These are phyloP conservation scores for Sphagnum contortum DNA, from an alignment of 225 moss, liverwort and hornwort genomes.

Conservation along the genomic window DNA sequence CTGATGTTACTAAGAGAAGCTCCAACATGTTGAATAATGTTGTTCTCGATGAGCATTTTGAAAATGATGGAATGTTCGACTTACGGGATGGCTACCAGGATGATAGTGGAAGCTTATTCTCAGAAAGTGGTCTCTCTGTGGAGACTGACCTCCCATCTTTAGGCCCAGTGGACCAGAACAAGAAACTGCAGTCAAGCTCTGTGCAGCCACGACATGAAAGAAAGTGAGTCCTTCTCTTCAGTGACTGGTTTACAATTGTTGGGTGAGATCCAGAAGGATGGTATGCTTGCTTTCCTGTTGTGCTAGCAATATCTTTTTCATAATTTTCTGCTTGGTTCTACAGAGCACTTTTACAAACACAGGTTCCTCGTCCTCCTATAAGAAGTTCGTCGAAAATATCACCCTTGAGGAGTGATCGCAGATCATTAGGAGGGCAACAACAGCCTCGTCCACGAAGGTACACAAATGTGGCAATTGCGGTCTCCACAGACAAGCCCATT, in stretches of 20 bases:
- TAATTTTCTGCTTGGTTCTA: not conserved
- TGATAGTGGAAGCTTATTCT: constrained; percentile 57
- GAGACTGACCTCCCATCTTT: constrained; percentile 38
- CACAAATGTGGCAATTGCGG: constrained; percentile 30
- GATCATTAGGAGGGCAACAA: constrained; percentile 28
- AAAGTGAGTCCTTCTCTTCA: constrained; percentile 16
- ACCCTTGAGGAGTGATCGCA: constrained; percentile 25
- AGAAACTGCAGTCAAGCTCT: constrained; percentile 25
- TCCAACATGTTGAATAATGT: constrained; percentile 52
- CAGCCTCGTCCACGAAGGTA: constrained; percentile 37
- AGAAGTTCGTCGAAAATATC: constrained; percentile 21
- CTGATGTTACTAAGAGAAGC: constrained; percentile 18
- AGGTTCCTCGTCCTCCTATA: constrained; percentile 45
- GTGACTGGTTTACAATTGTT: not conserved
- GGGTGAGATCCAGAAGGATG: too few species aligned
- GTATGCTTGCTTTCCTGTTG: too few species aligned
- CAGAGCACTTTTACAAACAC: constrained; percentile 46
- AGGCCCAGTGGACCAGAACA: constrained; percentile 21
- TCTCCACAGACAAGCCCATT: constrained; percentile 24
- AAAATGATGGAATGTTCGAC: constrained; percentile 57
- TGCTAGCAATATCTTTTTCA: not conserved
- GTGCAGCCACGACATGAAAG: constrained; percentile 25
- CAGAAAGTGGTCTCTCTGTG: constrained; percentile 50
- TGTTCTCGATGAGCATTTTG: constrained; percentile 57
- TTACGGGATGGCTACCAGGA: constrained; percentile 44